Evolutionary conservation across 2,329 filamentous ascomycete species (phyloP).

Genomic region (Aspergillus clavatus): DNA sequence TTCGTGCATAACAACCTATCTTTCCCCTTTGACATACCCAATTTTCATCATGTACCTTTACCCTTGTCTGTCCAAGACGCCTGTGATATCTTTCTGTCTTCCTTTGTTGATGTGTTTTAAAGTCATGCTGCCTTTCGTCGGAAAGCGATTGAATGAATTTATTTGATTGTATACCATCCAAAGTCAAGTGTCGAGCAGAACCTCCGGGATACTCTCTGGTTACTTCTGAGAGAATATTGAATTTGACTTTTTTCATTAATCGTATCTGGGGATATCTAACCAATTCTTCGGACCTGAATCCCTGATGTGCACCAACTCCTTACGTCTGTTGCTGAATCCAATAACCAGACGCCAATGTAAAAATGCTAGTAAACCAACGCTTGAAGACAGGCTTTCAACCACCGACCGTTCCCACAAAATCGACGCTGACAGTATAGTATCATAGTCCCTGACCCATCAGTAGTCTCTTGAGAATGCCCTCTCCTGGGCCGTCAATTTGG

Average conservation of each 20-base stretch:
- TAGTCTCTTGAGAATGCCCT: constrained; percentile 41
- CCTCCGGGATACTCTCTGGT: too few species aligned
- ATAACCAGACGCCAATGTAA: background rate
- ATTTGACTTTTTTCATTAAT: constrained; percentile 3
- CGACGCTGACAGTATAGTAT: too few species aligned
- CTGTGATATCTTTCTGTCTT: constrained; percentile 2
- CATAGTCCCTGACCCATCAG: constrained; percentile 35
- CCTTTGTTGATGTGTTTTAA: background rate
- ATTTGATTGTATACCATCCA: constrained; percentile 10
- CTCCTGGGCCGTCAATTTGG: constrained; percentile 57
- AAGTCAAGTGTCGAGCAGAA: too few species aligned
- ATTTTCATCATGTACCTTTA: constrained; percentile 2
- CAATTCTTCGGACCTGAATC: too few species aligned
- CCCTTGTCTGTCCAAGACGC: constrained; percentile 4
- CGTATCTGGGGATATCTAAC: constrained; percentile 1
- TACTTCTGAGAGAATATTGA: too few species aligned
- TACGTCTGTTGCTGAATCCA: constrained; percentile 1
- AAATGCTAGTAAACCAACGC: constrained; percentile 1
- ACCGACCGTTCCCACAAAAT: background rate
- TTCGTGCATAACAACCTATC: background rate
- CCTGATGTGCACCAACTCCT: constrained; percentile 2
- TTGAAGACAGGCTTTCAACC: background rate
- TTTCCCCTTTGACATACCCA: background rate
- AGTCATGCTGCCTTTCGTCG: constrained; percentile 1
- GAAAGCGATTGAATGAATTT: constrained; percentile 7